Evolutionary conservation across 1,139 yeast species (phyloP), one percentile per base, ranked within the genome.

Genomic region (Pichia terricola): DNA sequence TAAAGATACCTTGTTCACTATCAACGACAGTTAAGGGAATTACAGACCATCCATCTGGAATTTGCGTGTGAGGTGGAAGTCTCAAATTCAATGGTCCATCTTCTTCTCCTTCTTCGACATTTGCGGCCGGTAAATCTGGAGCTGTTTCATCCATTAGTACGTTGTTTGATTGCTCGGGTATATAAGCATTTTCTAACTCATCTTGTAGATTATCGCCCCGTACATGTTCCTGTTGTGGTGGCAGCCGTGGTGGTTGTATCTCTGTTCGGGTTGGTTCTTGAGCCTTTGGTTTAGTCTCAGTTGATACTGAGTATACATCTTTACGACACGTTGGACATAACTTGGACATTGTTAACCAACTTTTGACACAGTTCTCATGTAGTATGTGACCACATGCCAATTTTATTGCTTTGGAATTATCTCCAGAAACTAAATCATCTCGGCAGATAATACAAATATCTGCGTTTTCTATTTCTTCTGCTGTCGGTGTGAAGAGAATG

Each of bases 291-390:
- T 16, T 16, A 16, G 22, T 16, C 22, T 16, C 22, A 16, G 22
- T 16, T 30, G 33, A 8, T 30, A 11, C 33, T 11, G 8, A 11
- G 33, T 8, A 30, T 3, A 88, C 95, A n/a, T 81, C 76, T 25
- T 81, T 69, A 52, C 96, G 72, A 63, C 97, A 91, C 45, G 89
- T 78, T 0, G 99, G 98, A 65, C 99, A 91, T 30, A 79, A 76
- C 54, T 83, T 94, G 0, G 96, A 86, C 52, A 95, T 72, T 57
- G 86, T 95, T 53, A 91, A 69, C 99, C 99, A 91, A 54, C 85
- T 84, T 58, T 85, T 84, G 51, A 91, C 71, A 62, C 98, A 91
- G 3, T 95, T 91, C 66, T 83, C 69, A 61, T 91, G 99, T 48
- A 91, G 70, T 45, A 87, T 81, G 62, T 91, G 99, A 25, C 85